Evolutionary conservation across 2,329 filamentous ascomycete species (phyloP).

Genomic region (Trichoderma lentiforme): DNA sequence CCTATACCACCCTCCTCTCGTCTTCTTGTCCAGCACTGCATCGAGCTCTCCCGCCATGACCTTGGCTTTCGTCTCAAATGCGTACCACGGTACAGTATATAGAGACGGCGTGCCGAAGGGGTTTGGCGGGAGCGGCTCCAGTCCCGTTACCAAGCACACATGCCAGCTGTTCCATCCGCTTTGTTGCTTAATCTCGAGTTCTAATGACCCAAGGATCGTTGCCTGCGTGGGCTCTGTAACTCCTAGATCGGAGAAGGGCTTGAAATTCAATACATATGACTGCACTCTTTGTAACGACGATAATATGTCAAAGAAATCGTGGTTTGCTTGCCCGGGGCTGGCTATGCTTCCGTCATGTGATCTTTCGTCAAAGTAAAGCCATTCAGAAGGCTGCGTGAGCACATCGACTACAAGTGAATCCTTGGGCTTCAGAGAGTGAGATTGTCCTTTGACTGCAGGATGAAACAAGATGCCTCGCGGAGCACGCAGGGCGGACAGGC

Average conservation of each 20-base stretch:
- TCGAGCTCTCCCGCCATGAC: slow-evolving; percentile 22
- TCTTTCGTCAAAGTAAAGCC: slow-evolving; percentile 25
- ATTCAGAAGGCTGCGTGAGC: slow-evolving; percentile 27
- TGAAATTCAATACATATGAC: slow-evolving; percentile 29
- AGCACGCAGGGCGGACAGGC: slow-evolving; percentile 20
- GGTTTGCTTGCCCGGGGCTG: neutral
- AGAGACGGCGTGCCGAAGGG: slow-evolving; percentile 28
- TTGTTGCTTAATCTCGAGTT: slow-evolving; percentile 21
- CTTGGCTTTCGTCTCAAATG: slow-evolving; percentile 24
- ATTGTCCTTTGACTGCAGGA: slow-evolving; percentile 11
- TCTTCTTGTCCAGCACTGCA: neutral
- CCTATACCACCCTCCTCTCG: neutral
- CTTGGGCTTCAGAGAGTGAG: neutral
- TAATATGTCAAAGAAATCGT: neutral
- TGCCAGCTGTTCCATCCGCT: slow-evolving; percentile 14
- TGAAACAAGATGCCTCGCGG: slow-evolving; percentile 28
- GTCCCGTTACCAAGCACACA: slow-evolving; percentile 24
- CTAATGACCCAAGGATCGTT: slow-evolving; percentile 25
- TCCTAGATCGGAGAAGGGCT: slow-evolving; percentile 23
- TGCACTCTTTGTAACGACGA: neutral
- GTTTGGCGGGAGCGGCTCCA: slow-evolving; percentile 27
- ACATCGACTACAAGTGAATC: slow-evolving; percentile 20
- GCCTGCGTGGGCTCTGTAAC: slow-evolving; percentile 22
- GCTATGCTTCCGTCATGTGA: neutral
- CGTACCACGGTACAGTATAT: slow-evolving; percentile 29